phyloP scores from a whole-genome alignment of 163 green algal species.

The Trebouxia gelatinosa region DNA sequence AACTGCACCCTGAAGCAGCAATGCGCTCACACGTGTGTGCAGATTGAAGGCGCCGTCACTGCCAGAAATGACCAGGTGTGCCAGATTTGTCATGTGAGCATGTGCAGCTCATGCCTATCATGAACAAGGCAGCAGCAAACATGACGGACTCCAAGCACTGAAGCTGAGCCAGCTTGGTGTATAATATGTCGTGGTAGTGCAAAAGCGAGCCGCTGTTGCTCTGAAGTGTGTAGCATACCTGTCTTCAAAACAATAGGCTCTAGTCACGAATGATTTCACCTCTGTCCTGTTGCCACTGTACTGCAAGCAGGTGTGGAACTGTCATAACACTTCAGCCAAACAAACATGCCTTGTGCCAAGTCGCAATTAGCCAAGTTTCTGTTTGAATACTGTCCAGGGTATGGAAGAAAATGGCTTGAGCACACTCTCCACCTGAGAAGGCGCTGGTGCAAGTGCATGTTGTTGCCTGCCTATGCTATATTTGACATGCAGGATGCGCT shows the following conservation, averaged over 20 bases:
- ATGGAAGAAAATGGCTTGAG: neutral
- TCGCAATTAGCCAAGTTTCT: neutral
- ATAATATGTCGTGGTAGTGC: neutral
- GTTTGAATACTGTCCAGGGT: neutral
- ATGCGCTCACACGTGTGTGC: neutral
- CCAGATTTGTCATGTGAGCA: neutral
- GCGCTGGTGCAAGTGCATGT: neutral
- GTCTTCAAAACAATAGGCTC: neutral
- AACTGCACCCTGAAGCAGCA: neutral
- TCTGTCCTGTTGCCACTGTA: neutral
- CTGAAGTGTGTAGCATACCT: slow-evolving; percentile 1
- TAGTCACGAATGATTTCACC: neutral
- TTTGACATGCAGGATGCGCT: neutral
- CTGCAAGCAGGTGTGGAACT: no score
- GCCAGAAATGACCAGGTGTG: neutral
- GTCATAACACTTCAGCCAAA: no score
- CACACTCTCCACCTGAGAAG: no score
- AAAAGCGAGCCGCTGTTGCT: neutral
- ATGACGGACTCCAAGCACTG: neutral
- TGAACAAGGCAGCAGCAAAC: neutral
- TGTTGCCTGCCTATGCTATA: neutral
- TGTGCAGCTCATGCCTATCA: neutral
- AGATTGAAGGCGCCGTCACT: neutral
- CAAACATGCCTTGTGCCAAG: neutral
- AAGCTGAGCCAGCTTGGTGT: neutral